Conservation (phyloP, 768 basidiomycete species). For the Russula ochroleuca region DNA sequence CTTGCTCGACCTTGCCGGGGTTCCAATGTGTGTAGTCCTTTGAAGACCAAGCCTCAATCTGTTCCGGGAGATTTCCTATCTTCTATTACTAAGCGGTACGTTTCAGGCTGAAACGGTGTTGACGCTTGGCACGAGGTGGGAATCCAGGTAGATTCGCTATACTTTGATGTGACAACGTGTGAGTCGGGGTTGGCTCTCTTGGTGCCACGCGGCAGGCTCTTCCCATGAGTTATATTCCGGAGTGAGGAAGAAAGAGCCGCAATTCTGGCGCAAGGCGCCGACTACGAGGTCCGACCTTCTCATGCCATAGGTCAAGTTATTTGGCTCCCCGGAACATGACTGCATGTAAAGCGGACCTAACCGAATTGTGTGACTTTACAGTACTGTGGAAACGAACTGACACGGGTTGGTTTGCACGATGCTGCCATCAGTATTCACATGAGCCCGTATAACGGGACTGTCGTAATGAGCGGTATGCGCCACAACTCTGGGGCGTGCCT, state of each 20-base stretch:
- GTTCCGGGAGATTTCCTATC: background rate
- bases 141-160: background rate
- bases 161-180: background rate
- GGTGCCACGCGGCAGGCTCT: background rate
- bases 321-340: background rate
- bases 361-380: background rate
- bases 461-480: slow-evolving; percentile 4
- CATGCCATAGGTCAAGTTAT: background rate
- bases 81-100: background rate
- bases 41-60: background rate
- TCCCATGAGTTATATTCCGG: background rate
- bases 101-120: background rate
- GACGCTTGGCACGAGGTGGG: background rate
- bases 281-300: background rate
- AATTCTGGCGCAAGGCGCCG: background rate
- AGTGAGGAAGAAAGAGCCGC: background rate
- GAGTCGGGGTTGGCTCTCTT: background rate
- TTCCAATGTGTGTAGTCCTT: background rate
- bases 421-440: background rate
- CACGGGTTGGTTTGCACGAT: too few species aligned
- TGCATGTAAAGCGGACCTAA: background rate
- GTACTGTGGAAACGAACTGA: background rate
- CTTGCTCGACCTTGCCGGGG: background rate
- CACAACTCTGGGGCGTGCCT: too few species aligned
- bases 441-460: background rate